Base-by-base conservation (phyloP, 2,329 filamentous ascomycete species). In the Botrytis fabae region DNA sequence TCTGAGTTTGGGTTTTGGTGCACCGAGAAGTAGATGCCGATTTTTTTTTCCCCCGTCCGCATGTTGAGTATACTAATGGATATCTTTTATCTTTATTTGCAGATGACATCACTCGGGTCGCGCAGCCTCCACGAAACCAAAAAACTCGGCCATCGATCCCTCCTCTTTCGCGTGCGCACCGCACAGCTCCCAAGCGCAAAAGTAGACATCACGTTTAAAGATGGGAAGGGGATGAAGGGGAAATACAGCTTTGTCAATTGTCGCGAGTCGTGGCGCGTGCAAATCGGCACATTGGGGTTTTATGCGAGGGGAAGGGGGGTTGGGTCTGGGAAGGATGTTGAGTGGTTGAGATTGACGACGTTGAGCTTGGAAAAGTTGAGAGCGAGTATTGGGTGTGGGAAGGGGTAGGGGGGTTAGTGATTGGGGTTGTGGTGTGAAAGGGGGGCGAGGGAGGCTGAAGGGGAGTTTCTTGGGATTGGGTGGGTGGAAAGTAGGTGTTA, bases 161-260 rank as follows among this genome's bases (percentile, higher is more conserved):
- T 22, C 1, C 65, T 73, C 9, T 57, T 70, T 22, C 71, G 71
- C 0, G 71, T 70, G 0, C 65, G 64, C 32, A 73, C 71, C 20
- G 2, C 44, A 0, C 35, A 46, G 6, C 59, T 70, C 10, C 71
- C 71, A 0, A 20, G 44, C 22, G 66, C 71, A 6, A 73, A 73
- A 48, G 71, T 73, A 4, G 71, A 73, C 12, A n/a, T 73, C 0
- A 73, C 65, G 6, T 69, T 73, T 14, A 48, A 38, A 40, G 32
- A 57, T 6, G n/a, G n/a, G 2, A 32, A 4, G 16, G 71, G 71
- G 0, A 73, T 73, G 71, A 38, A 18, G 28, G 57, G 71, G 0
- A 70, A 73, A 63, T 70, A 73, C 32, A 73, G 71, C 20, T 73
- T 63, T 59, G 66, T 73, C 8, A 70, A 71, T 40, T 65, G 66